phyloP scores from a whole-genome alignment of 2,329 filamentous ascomycete species.

The Phialophora expanda region DNA sequence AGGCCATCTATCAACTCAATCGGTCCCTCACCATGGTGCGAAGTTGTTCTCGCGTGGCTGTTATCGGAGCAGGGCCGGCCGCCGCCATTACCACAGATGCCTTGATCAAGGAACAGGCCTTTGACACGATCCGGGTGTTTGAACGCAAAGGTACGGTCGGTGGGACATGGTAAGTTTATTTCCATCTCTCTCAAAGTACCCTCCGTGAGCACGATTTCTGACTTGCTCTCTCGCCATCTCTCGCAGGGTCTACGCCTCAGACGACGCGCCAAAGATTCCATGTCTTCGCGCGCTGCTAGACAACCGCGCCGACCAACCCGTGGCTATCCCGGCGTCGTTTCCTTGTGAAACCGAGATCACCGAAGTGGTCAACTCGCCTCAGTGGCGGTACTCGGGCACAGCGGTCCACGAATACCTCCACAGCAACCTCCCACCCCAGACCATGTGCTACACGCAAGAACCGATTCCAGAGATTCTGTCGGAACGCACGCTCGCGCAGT shows the following conservation, averaged over 20 bases:
- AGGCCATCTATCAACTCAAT: not conserved
- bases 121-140: not conserved
- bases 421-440: slow-evolving; percentile 64
- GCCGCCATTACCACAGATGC: slow-evolving; percentile 64
- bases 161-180: not conserved
- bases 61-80: slow-evolving; percentile 66
- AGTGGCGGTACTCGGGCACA: slow-evolving; percentile 62
- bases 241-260: not conserved
- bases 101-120: not conserved
- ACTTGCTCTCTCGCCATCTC: not conserved
- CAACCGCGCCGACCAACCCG: not conserved
- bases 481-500: slow-evolving; percentile 51
- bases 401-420: slow-evolving; percentile 68
- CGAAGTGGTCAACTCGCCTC: slow-evolving; percentile 38
- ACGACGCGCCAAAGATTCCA: not conserved
- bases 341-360: slow-evolving; percentile 37
- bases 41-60: slow-evolving; percentile 53
- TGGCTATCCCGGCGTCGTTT: not conserved
- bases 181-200: not conserved
- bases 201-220: not conserved
- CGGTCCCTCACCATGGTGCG: slow-evolving; percentile 11
- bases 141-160: not conserved
- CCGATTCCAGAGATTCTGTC: slow-evolving; percentile 55
- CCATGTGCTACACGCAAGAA: slow-evolving; percentile 67
- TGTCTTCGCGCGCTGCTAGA: not conserved